phyloP scores from a whole-genome alignment of 441 rosid genomes.

The Erodium texanum region DNA sequence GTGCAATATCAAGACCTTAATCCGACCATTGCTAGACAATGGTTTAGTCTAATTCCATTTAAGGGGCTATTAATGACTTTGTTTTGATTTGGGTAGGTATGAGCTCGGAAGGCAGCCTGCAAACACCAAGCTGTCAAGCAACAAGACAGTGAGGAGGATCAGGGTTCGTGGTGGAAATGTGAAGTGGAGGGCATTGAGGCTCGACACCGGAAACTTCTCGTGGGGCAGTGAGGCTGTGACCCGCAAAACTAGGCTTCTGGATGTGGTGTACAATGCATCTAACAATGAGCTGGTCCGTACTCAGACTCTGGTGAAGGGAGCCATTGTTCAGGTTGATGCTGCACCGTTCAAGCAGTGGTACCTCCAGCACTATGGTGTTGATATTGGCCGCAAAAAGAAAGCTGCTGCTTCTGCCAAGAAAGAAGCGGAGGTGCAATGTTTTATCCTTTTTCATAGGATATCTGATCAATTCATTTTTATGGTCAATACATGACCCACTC shows the following conservation, averaged over 20 bases:
- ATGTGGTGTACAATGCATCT: conserved; percentile 61
- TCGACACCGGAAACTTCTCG: conserved; percentile 49
- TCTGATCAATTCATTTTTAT: no score
- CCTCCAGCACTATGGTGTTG: conserved; percentile 54
- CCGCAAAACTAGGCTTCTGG: conserved; percentile 48
- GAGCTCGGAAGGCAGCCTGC: conserved; percentile 64
- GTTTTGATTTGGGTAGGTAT: conserved; percentile 27
- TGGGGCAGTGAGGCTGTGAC: conserved; percentile 70
- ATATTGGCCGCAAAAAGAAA: conserved; percentile 62
- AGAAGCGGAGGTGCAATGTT: conserved; percentile 36
- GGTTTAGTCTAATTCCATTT: neutral
- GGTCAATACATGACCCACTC: no score
- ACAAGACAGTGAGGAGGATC: conserved; percentile 55
- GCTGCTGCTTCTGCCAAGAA: conserved; percentile 31
- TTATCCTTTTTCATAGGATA: neutral
- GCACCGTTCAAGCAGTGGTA: conserved; percentile 67
- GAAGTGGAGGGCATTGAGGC: conserved; percentile 59
- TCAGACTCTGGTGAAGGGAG: conserved; percentile 55
- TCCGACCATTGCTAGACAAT: no score
- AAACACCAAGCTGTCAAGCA: conserved; percentile 50
- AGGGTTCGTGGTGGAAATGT: conserved; percentile 58
- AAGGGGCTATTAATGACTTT: neutral
- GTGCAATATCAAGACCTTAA: no score
- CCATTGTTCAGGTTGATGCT: conserved; percentile 54
- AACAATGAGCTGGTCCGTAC: conserved; percentile 64